These are phyloP conservation scores for Hygrophorus russula DNA, from an alignment of 768 basidiomycete genomes.

Conservation along the genomic window DNA sequence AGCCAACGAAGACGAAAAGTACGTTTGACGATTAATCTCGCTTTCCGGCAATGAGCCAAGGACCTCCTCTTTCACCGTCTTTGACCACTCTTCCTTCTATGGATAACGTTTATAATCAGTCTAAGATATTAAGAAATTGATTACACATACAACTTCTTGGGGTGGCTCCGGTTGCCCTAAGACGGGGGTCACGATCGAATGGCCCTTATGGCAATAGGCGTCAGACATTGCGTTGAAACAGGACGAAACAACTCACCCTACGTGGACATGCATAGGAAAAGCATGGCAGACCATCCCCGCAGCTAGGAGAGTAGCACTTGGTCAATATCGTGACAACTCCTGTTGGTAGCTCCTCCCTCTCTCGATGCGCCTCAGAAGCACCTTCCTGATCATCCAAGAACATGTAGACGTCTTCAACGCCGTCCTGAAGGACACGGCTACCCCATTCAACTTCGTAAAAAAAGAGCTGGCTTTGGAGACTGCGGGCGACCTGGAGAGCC, in stretches of 20 bases:
- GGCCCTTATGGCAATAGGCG: constrained; percentile 15
- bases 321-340: constrained; percentile 87
- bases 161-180: constrained; percentile 20
- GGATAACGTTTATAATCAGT: neutral
- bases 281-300: constrained; percentile 69
- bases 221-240: neutral
- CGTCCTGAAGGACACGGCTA: constrained; percentile 67
- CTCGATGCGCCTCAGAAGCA: constrained; percentile 43
- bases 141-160: constrained; percentile 9
- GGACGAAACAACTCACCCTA: constrained; percentile 27
- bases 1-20: constrained; percentile 7
- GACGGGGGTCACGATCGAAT: constrained; percentile 18
- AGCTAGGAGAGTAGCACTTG: constrained; percentile 81
- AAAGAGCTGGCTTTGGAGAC: constrained; percentile 85
- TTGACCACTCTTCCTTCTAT: constrained; percentile 28
- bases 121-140: constrained; percentile 11
- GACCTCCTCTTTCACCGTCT: constrained; percentile 30
- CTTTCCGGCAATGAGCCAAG: constrained; percentile 48
- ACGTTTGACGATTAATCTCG: constrained; percentile 79
- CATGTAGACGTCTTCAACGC: constrained; percentile 89
- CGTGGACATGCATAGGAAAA: constrained; percentile 78
- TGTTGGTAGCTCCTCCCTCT: constrained; percentile 67
- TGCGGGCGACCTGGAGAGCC: constrained; percentile 81
- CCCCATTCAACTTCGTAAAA: constrained; percentile 98
- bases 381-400: constrained; percentile 79